Base-by-base conservation (phyloP, 768 basidiomycete genomes). In the Suillus subaureus region DNA sequence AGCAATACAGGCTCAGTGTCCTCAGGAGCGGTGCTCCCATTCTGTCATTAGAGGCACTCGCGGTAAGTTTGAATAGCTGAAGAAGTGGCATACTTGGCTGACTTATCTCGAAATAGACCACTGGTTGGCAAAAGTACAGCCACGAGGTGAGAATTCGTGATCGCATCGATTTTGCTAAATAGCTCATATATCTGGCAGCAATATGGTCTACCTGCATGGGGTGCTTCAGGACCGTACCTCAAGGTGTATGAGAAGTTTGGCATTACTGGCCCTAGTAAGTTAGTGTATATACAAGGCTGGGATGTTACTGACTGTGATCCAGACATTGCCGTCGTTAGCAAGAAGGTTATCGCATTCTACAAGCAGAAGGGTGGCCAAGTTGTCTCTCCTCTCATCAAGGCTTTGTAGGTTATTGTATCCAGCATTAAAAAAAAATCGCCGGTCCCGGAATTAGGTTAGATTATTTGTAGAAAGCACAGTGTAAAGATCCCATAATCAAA, bases 231-330 rank as follows among this genome's bases (percentile, higher is more conserved):
- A 62, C 95, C 96, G 13, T 95, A 93, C 75, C 84, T 89, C 78
- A 85, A 95, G 81, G 91, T 96, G 15, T 97, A 97, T 76, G 91
- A 92, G 81, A 93, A 94, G 79, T 92, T 94, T 71, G 93, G 92
- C 51, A 85, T 95, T 74, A 94, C 93, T 43, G 90, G 88, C 16
- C 75, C 84, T 55, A 91, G 88, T 91, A 78, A 61, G 87, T 84
- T 33, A 33, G 26, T 15, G 1, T n/a, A n/a, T 42, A 47, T n/a
- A 67, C 40, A 28, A 61, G 45, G 31, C 33, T 43, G 16, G 55
- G 15, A 28, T 39, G 12, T 47, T 16, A 43, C 61, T 72, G 21
- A 75, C 58, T 63, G 9, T 26, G 33, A 15, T 61, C 55, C 33
- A 89, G 90, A 92, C 76, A 91, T 97, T 72, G 92, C 94, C 52